These are phyloP conservation scores for Curvularia verruculosa DNA, from an alignment of 2,329 filamentous ascomycete genomes.

Conservation along the genomic window DNA sequence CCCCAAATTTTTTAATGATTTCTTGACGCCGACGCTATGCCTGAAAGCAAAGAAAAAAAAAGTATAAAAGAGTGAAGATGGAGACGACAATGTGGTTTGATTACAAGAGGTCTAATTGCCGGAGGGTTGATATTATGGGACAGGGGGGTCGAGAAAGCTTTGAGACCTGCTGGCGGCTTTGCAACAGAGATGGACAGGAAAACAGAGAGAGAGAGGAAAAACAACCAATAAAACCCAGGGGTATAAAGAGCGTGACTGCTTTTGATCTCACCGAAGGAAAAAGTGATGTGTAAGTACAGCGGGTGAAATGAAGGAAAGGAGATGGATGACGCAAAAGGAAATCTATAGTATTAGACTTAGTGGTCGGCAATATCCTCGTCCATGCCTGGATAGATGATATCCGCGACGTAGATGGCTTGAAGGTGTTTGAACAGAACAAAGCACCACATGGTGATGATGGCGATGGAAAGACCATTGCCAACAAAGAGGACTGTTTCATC, in stretches of 20 bases:
- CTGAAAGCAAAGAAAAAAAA: conserved; percentile 23
- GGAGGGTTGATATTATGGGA: conserved; percentile 13
- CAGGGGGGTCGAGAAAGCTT: conserved; percentile 16
- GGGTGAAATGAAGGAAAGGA: conserved; percentile 15
- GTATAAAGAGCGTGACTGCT: conserved; percentile 29
- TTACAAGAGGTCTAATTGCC: conserved; percentile 23
- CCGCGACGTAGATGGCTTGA: conserved; percentile 57
- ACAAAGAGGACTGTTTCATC: conserved; percentile 47
- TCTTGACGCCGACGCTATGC: conserved; percentile 34
- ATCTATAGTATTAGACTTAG: conserved; percentile 10
- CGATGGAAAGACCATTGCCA: conserved; percentile 57
- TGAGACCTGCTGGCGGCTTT: conserved; percentile 28
- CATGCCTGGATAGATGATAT: conserved; percentile 64
- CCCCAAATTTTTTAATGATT: conserved; percentile 22
- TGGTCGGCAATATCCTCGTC: conserved; percentile 61
- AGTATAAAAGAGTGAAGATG: conserved; percentile 1
- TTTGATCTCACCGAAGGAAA: conserved; percentile 6
- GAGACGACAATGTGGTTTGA: conserved; percentile 7
- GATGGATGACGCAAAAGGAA: background rate
- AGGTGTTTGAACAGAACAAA: conserved; percentile 61
- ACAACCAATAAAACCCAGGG: background rate
- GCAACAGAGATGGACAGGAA: conserved; percentile 2
- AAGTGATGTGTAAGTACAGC: conserved; percentile 14
- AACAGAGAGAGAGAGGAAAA: conserved; percentile 3
- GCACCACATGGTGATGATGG: conserved; percentile 60